phyloP scores from a whole-genome alignment of 768 basidiomycete species.

The Boletus vermiculosoides region DNA sequence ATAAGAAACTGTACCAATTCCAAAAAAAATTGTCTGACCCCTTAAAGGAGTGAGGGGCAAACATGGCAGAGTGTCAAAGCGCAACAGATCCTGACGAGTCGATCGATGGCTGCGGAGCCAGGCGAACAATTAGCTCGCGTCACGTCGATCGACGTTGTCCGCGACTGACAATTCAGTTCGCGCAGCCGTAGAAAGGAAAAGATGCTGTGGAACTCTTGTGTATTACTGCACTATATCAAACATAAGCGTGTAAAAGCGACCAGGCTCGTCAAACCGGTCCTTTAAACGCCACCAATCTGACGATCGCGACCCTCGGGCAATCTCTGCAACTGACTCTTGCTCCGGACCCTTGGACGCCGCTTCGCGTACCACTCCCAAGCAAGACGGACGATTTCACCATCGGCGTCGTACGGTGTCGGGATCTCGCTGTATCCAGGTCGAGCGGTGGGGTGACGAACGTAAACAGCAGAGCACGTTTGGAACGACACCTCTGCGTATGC shows the following conservation, averaged over 20 bases:
- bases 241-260: background rate
- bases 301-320: conserved; percentile 64
- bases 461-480: conserved; percentile 85
- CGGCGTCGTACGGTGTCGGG: conserved; percentile 93
- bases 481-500: conserved; percentile 87
- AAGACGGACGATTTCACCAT: conserved; percentile 87
- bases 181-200: background rate
- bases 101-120: too few species aligned
- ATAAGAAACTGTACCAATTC: too few species aligned
- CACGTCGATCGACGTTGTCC: background rate
- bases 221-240: conserved; percentile 4
- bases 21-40: too few species aligned
- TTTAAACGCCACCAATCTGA: conserved; percentile 24
- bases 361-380: conserved; percentile 96
- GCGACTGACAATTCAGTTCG: background rate
- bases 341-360: conserved; percentile 64
- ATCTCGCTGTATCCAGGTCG: conserved; percentile 96
- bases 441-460: conserved; percentile 94
- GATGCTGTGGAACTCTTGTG: background rate
- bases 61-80: too few species aligned
- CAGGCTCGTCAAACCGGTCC: background rate
- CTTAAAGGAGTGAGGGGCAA: too few species aligned
- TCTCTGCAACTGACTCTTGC: conserved; percentile 57
- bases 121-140: too few species aligned
- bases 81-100: too few species aligned